Evolutionary conservation across 768 basidiomycete genomes (phyloP), one percentile per base, ranked within the genome.

Genomic region (Kwoniella europaea): DNA sequence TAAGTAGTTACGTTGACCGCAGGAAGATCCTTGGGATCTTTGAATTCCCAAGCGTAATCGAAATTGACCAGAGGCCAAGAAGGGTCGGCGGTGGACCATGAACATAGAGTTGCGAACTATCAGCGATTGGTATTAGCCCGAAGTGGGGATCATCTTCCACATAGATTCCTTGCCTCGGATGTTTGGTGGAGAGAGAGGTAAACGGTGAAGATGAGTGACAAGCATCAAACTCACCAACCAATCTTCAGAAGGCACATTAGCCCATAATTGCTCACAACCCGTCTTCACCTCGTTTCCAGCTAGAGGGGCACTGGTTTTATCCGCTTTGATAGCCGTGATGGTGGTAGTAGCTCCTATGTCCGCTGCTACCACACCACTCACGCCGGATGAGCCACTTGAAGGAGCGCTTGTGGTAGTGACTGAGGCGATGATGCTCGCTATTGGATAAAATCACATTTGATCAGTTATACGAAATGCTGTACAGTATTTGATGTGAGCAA

Each of bases 181-280:
- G n/a, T n/a, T n/a, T n/a, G n/a, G n/a, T n/a, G n/a, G n/a, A n/a
- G n/a, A n/a, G n/a, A n/a, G n/a, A n/a, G n/a, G n/a, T n/a, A n/a
- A n/a, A n/a, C n/a, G n/a, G n/a, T n/a, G n/a, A n/a, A n/a, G n/a
- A n/a, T n/a, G n/a, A n/a, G n/a, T n/a, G n/a, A n/a, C n/a, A n/a
- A n/a, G n/a, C n/a, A n/a, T n/a, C n/a, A n/a, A n/a, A 66, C 65
- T 66, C 18, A 66, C 65, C 41, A 66, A 50, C 65, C 65, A 66
- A 50, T 66, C 65, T 44, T 66, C 65, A n/a, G 35, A 24, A 0
- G 56, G 65, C 29, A 35, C 16, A 35, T 58, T 58, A 2, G 55
- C 65, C 18, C 20, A 43, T 12, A 66, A 10, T 20, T 58, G 53
- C 10, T 58, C 20, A 46, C 65, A 66, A 12, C 15, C 9, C 2